Evolutionary conservation across 345 rosid species (phyloP).

Genomic region (Euphorbia tirucalli): DNA sequence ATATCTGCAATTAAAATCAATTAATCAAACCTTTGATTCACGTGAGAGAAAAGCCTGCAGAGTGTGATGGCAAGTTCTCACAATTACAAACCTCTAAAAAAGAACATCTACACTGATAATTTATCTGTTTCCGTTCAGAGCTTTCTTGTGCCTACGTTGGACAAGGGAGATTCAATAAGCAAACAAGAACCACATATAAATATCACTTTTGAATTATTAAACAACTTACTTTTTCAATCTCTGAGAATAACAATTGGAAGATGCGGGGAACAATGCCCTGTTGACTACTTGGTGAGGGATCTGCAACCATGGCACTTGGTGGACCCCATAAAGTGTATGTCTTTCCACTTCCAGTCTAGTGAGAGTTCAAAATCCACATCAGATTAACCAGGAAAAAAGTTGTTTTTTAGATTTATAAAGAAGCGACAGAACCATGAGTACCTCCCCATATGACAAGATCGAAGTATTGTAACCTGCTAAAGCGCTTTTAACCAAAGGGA

Average conservation of each 20-base stretch:
- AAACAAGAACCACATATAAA: background rate
- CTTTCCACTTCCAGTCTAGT: conserved; percentile 93
- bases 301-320: conserved; percentile 88
- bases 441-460: conserved; percentile 91
- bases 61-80: background rate
- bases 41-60: conserved; percentile 1
- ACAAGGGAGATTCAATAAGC: background rate
- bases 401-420: background rate
- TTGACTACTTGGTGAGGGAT: conserved; percentile 66
- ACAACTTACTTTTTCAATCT: conserved; percentile 63
- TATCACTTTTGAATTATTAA: background rate
- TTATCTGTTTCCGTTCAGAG: conserved; percentile 62
- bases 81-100: conserved; percentile 73
- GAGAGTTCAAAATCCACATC: conserved; percentile 16
- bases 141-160: conserved; percentile 61
- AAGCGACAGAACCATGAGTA: conserved; percentile 22
- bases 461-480: conserved; percentile 85
- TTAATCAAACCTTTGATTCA: background rate
- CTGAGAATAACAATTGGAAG: conserved; percentile 75
- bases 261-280: conserved; percentile 91
- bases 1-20: conserved; percentile 48
- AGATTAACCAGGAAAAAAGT: background rate
- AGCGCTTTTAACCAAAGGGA: conserved; percentile 75
- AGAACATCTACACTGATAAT: conserved; percentile 95
- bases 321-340: conserved; percentile 98